Evolutionary conservation across 768 basidiomycete species (phyloP).

Genomic region (Tricholoma bakamatsutake): DNA sequence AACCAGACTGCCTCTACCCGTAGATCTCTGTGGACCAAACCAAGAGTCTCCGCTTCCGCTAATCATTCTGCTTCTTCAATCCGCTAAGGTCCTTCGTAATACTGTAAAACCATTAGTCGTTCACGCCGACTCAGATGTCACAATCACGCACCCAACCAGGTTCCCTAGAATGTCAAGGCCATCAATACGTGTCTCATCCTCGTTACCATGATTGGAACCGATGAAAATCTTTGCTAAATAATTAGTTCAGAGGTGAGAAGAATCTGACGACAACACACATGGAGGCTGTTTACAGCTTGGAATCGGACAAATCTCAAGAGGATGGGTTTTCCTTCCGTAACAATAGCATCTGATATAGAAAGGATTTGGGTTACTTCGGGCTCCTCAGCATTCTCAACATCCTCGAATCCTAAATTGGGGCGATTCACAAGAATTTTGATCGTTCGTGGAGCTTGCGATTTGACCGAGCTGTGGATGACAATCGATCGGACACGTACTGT

Average conservation of each 20-base stretch:
- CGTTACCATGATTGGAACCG: constrained; percentile 36
- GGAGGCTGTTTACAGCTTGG: constrained; percentile 59
- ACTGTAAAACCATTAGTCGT: no score
- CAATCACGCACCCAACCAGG: constrained; percentile 17
- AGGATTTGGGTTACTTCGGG: constrained; percentile 52
- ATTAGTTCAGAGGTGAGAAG: not conserved
- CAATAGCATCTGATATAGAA: constrained; percentile 44
- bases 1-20: no score
- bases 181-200: constrained; percentile 62
- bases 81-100: no score
- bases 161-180: constrained; percentile 59
- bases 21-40: no score
- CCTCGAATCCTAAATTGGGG: constrained; percentile 56
- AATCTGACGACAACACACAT: constrained; percentile 36
- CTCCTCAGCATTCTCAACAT: constrained; percentile 50
- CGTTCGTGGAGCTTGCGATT: constrained; percentile 46
- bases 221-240: constrained; percentile 53
- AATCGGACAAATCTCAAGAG: constrained; percentile 62
- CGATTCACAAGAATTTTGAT: constrained; percentile 63
- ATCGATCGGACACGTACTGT: constrained; percentile 58
- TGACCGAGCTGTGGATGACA: constrained; percentile 35
- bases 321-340: constrained; percentile 40
- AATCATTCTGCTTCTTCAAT: no score
- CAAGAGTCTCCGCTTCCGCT: no score
- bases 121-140: no score